Evolutionary conservation across 495 filamentous ascomycete genomes (phyloP).

Genomic region (Mytilinidion resinicola): DNA sequence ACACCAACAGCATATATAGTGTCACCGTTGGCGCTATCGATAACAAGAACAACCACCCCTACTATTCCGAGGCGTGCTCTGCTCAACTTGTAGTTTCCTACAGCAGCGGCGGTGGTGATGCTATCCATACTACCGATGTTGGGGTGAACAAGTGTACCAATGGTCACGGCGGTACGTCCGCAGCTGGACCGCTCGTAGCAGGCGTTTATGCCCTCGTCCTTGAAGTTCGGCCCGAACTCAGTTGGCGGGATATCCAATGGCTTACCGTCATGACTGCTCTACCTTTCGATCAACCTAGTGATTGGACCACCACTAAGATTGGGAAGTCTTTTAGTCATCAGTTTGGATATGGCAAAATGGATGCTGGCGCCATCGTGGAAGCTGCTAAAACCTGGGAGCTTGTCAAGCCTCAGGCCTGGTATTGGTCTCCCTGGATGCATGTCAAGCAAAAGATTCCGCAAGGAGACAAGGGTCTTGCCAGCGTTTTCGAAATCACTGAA

Average conservation of each 20-base stretch:
- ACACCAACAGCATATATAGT: slow-evolving; percentile 98
- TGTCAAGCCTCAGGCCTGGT: slow-evolving; percentile 98
- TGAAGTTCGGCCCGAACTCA: slow-evolving; percentile 75
- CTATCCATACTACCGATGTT: slow-evolving; percentile 95
- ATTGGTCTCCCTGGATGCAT: slow-evolving; percentile 83
- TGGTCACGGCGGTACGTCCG: slow-evolving; percentile 89
- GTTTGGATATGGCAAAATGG: slow-evolving; percentile 92
- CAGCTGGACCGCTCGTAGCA: slow-evolving; percentile 85
- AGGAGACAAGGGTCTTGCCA: slow-evolving; percentile 72
- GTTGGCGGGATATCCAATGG: slow-evolving; percentile 93
- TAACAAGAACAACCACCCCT: slow-evolving; percentile 73
- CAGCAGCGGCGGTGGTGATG: slow-evolving; percentile 80
- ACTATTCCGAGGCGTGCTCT: slow-evolving; percentile 93
- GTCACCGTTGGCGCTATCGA: slow-evolving; percentile 95
- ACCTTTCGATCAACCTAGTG: slow-evolving; percentile 65
- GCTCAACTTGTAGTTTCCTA: slow-evolving; percentile 94
- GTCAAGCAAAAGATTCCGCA: slow-evolving; percentile 83
- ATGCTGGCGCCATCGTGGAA: slow-evolving; percentile 79
- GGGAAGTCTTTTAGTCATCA: slow-evolving; percentile 88
- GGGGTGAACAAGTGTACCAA: slow-evolving; percentile 70
- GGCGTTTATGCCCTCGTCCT: slow-evolving; percentile 92
- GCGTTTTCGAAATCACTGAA: slow-evolving; percentile 67
- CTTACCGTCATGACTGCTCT: slow-evolving; percentile 79
- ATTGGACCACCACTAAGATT: slow-evolving; percentile 72
- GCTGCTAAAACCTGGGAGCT: slow-evolving; percentile 75